Conservation (phyloP, 208 protist species). For the Naegleria lovaniensis region DNA sequence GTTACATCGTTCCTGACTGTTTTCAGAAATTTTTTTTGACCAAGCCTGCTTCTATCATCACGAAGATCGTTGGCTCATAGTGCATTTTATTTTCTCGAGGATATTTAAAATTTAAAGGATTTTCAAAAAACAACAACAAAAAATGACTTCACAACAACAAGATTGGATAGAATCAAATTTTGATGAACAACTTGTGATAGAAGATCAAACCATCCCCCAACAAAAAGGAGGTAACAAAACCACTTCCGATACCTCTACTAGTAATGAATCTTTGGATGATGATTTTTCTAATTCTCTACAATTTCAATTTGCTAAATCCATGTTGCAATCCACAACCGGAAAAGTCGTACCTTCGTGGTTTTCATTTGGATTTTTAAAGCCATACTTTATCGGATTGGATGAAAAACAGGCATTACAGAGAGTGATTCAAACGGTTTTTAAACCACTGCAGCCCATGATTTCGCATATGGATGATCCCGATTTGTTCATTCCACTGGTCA, state of each 20-base stretch:
- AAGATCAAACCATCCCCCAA: background rate
- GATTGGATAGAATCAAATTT: slow-evolving; percentile 11
- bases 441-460: background rate
- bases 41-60: too few relatives aligned
- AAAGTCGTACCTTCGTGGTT: background rate
- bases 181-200: background rate
- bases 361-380: background rate
- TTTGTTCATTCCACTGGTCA: background rate
- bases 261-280: too few relatives aligned
- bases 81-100: too few relatives aligned
- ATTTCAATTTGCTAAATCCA: slow-evolving; percentile 12
- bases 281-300: background rate
- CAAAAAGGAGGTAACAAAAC: background rate
- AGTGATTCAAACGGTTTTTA: background rate
- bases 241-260: too few relatives aligned
- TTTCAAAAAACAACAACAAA: too few relatives aligned
- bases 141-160: background rate
- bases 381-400: background rate
- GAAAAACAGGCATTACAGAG: background rate
- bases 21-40: too few relatives aligned
- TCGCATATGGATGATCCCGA: background rate
- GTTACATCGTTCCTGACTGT: too few relatives aligned
- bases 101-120: too few relatives aligned
- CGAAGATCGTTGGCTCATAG: too few relatives aligned
- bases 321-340: background rate